Evolutionary conservation across 257 asterid genomes (phyloP), one percentile per base, ranked within the genome.

Genomic region (Scutellaria barbata): DNA sequence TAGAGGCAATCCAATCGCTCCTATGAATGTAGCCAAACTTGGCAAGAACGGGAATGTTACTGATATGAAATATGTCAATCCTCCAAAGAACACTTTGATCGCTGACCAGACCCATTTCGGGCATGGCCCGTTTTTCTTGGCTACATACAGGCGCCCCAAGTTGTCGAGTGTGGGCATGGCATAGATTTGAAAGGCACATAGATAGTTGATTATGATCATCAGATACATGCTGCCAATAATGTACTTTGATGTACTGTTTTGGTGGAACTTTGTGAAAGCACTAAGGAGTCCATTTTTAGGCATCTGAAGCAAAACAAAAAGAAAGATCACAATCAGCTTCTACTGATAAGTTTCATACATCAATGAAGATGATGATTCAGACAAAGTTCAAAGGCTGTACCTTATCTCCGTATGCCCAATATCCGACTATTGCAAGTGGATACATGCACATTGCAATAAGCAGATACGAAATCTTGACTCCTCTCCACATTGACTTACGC

Each of bases 91-190:
- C 47, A 88, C 54, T 68, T 83, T 85, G 56, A 86, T 73, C 8
- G 69, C 58, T 1, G 83, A 53, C 0, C 87, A 81, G 11, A 89
- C n/a, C 94, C 89, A 88, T 62, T 77, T 74, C 0, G 95, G 82
- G 76, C 96, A 85, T 0, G 83, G 75, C 76, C 66, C 66, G 51
- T 81, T 84, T 11, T 78, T 84, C 82, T 59, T 85, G 79, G 61
- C 69, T 2, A 63, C 73, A 40, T 83, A 92, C 37, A 84, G 56
- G 17, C 86, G 78, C 69, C 84, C 86, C 25, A 82, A 69, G 85
- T 89, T 92, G 86, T 92, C 98, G 68, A 85, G 67, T 4, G 81
- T 76, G 0, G 89, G 90, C 84, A 92, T 86, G 0, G 84, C 93
- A n/a, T 83, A 92, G 45, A 92, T 76, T 68, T 92, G 96, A 79